A percentile compares a stretch with the other conserved stretches of the same genome.
These are phyloP conservation scores for Trichoderma aggressivum DNA, from an alignment of 2,329 filamentous ascomycete genomes.

Conservation along the genomic window DNA sequence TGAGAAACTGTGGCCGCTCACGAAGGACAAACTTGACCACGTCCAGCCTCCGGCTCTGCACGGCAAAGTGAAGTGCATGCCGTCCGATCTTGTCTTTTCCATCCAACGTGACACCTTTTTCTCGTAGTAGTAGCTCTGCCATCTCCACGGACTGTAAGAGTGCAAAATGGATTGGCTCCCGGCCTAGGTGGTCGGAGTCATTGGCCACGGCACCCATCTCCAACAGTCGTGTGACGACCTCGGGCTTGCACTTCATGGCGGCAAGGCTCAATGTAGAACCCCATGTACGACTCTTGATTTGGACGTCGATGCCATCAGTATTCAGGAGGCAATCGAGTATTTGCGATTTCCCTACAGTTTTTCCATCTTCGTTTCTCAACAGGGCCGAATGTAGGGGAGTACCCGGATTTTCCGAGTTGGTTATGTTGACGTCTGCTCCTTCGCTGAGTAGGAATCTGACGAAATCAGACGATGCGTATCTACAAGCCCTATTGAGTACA, in stretches of 20 bases:
- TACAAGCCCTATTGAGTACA: neutral
- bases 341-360: neutral
- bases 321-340: neutral
- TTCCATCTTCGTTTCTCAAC: neutral
- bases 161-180: neutral
- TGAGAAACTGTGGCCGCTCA: neutral
- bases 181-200: neutral
- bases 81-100: neutral
- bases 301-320: neutral
- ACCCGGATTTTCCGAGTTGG: neutral
- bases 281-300: neutral
- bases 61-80: neutral
- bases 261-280: neutral
- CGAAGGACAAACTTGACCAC: neutral
- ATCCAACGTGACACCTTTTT: neutral
- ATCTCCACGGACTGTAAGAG: neutral
- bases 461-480: neutral
- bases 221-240: neutral
- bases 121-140: neutral
- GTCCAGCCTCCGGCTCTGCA: neutral
- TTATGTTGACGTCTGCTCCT: neutral
- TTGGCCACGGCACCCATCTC: neutral
- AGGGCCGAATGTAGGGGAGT: neutral
- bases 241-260: neutral
- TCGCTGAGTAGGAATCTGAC: neutral